These are phyloP conservation scores for Candida xiaguanensis DNA, from an alignment of 805 yeast genomes.

Conservation along the genomic window DNA sequence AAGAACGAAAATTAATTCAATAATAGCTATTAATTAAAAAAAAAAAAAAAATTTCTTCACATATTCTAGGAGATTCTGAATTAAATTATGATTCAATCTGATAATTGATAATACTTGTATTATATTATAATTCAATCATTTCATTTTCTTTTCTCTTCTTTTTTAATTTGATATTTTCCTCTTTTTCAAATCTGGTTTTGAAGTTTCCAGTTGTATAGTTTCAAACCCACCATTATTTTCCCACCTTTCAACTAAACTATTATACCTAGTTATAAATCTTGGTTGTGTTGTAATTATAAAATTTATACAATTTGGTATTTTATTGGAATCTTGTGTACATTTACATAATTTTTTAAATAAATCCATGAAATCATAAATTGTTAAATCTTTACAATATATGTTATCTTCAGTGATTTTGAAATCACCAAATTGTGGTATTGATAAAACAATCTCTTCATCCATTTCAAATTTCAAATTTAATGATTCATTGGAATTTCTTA, in stretches of 20 bases:
- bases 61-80: constrained; percentile 1
- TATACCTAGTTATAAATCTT: constrained; percentile 26
- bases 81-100: constrained; percentile 1
- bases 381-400: constrained; percentile 21
- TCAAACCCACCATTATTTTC: constrained; percentile 8
- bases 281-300: constrained; percentile 18
- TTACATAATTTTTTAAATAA: constrained; percentile 17
- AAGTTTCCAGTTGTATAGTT: neutral
- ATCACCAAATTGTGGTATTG: constrained; percentile 23
- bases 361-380: constrained; percentile 23
- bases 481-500: constrained; percentile 25
- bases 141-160: neutral
- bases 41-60: neutral
- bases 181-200: constrained; percentile 1
- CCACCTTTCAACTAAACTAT: constrained; percentile 13
- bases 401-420: constrained; percentile 31
- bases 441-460: constrained; percentile 25
- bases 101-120: too few relatives aligned
- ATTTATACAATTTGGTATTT: constrained; percentile 14
- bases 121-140: too few relatives aligned
- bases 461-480: constrained; percentile 21
- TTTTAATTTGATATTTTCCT: constrained; percentile 6
- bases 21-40: constrained; percentile 8
- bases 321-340: constrained; percentile 9
- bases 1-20: constrained; percentile 42